Base-by-base conservation (phyloP, 352 stramenopile species). In the Globisporangium heterothallicum region DNA sequence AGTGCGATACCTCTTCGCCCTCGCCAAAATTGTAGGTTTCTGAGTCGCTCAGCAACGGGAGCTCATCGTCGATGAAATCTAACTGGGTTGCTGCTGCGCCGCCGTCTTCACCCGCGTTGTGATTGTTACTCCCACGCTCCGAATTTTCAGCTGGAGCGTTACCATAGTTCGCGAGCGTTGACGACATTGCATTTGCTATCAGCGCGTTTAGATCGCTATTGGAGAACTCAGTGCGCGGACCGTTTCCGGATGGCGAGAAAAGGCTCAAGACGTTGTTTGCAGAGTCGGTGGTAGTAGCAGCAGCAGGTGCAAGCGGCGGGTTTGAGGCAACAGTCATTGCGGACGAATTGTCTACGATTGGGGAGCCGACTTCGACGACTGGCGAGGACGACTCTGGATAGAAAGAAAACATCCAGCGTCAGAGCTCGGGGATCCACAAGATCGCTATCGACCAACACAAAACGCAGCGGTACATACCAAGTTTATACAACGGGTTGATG, bases 21-120 rank as follows among this genome's bases (percentile, higher is more conserved):
- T 92, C 80, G 24, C 63, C 72, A 58, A 92, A 89, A 18, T 66
- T 66, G 53, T 87, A 91, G 50, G 79, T 68, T 42, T 87, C 77
- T 6, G 74, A 78, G 40, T 90, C 83, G 18, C 71, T 73, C 25
- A 90, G 56, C 41, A 90, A 44, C 41, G 77, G 77, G 12, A 94
- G 58, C 3, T 92, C 80, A 32, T 87, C 78, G 16, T 90, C 83
- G 34, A 89, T 76, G 49, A 92, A 80, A 18, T 84, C 73, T 42
- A 88, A 45, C 19, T 73, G 68, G 25, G 47, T 35, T 16, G 54
- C 13, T 6, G 47, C 41, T n/a, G 54, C 10, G 5, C 42, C 29
- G 12, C 34, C 6, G 22, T 36, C 22, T 32, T 16, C 8, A 25
- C 27, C 26, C 24, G 8, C 1, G 29, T 51, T 18, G 6, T 9